A percentile compares a stretch with the other conserved stretches of the same genome.
Conservation (phyloP, 1,284 basidiomycete genomes). For the Entoloma clypeatum region DNA sequence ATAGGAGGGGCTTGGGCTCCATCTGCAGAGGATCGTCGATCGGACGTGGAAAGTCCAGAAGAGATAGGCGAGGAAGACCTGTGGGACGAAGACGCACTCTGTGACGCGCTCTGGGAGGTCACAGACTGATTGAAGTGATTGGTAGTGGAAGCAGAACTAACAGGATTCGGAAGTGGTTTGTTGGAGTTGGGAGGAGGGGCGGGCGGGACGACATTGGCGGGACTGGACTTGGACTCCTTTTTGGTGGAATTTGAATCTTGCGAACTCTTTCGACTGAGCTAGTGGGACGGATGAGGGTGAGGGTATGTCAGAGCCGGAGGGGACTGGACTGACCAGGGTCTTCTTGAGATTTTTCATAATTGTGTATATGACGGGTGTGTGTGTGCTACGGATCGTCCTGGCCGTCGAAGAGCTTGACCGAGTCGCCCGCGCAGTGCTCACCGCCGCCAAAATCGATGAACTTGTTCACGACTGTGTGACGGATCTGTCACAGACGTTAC, state of each 20-base stretch:
- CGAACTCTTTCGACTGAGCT: constrained; percentile 66
- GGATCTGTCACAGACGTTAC: constrained; percentile 11
- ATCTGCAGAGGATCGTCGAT: constrained; percentile 55
- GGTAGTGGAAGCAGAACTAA: constrained; percentile 30
- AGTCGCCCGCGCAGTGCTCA: constrained; percentile 17
- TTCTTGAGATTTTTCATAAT: constrained; percentile 89
- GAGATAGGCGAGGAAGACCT: constrained; percentile 40
- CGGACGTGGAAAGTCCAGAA: constrained; percentile 34
- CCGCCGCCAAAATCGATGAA: constrained; percentile 36
- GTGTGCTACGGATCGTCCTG: constrained; percentile 6
- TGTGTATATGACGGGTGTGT: constrained; percentile 8
- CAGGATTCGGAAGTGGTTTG: constrained; percentile 55
- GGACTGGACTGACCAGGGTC: constrained; percentile 58
- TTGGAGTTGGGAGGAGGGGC: constrained; percentile 62
- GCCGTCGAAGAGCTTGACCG: constrained; percentile 17
- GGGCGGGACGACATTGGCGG: constrained; percentile 49
- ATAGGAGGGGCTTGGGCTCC: constrained; percentile 71
- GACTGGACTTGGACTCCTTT: constrained; percentile 55
- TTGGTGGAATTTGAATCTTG: constrained; percentile 66
- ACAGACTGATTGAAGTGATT: constrained; percentile 39
- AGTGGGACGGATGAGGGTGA: constrained; percentile 17
- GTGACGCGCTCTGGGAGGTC: constrained; percentile 43
- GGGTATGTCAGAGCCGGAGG: constrained; percentile 19
- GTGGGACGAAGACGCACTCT: constrained; percentile 42
- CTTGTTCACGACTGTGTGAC: constrained; percentile 21